Conservation (phyloP, 2,329 filamentous ascomycete species). For the Beauveria scarabaeidicola region DNA sequence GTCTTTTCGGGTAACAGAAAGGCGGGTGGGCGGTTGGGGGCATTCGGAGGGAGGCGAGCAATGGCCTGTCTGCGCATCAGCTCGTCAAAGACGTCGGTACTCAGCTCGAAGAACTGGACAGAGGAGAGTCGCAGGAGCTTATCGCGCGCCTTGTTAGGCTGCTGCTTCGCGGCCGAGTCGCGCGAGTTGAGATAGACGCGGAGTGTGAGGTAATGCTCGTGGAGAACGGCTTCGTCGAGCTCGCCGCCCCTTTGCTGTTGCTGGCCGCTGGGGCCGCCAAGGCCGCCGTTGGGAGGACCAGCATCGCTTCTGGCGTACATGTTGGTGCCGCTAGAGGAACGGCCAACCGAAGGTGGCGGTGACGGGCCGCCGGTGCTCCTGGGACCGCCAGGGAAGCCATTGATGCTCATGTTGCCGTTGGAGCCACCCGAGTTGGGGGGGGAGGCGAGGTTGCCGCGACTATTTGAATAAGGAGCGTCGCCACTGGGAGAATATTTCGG, state of each 20-base stretch:
- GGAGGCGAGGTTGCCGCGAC: constrained; percentile 54
- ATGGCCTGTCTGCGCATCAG: constrained; percentile 74
- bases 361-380: constrained; percentile 60
- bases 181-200: constrained; percentile 68
- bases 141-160: constrained; percentile 83
- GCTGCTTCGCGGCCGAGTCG: constrained; percentile 65
- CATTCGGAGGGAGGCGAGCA: constrained; percentile 44
- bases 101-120: constrained; percentile 94
- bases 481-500: constrained; percentile 55
- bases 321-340: constrained; percentile 72
- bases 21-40: constrained; percentile 50
- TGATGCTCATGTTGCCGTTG: constrained; percentile 49
- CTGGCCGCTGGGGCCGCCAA: constrained; percentile 13
- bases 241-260: constrained; percentile 38
- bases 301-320: constrained; percentile 60
- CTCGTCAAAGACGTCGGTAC: constrained; percentile 96
- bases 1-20: constrained; percentile 77
- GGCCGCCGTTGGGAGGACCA: constrained; percentile 41
- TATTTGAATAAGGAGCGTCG: constrained; percentile 44
- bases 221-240: constrained; percentile 52
- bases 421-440: constrained; percentile 61
- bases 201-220: constrained; percentile 74
- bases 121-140: constrained; percentile 84
- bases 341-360: constrained; percentile 78
- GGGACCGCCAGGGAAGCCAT: constrained; percentile 48